These are phyloP conservation scores for Blastobotrys raffinosifermentans DNA, from an alignment of 1,139 yeast species.

Conservation along the genomic window DNA sequence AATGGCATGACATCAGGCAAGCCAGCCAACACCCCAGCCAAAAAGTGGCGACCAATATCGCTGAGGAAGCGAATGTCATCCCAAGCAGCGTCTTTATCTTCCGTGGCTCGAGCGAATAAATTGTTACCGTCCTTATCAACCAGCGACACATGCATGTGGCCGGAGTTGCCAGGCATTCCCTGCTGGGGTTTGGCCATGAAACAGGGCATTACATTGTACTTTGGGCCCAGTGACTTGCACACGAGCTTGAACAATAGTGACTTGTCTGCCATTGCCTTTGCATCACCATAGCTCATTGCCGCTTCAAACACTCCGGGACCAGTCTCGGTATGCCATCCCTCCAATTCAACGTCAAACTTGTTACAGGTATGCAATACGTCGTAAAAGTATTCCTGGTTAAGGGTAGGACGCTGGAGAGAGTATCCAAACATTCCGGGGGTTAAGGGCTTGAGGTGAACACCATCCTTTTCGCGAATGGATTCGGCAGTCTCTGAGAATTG, in stretches of 20 bases:
- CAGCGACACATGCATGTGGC: conserved; percentile 34
- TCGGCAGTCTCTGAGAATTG: conserved; percentile 30
- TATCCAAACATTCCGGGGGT: conserved; percentile 37
- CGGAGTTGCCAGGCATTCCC: conserved; percentile 36
- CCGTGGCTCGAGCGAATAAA: conserved; percentile 27
- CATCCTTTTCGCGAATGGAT: conserved; percentile 26
- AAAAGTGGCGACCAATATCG: conserved; percentile 31
- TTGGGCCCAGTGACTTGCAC: conserved; percentile 30
- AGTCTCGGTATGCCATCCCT: conserved; percentile 37
- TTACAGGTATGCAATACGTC: conserved; percentile 26
- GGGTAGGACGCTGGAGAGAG: conserved; percentile 31
- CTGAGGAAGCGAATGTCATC: conserved; percentile 28
- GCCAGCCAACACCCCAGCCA: conserved; percentile 35
- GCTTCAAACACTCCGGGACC: conserved; percentile 39
- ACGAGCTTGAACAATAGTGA: conserved; percentile 32
- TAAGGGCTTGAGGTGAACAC: conserved; percentile 26
- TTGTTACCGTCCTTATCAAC: conserved; percentile 26
- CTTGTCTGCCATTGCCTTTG: conserved; percentile 31
- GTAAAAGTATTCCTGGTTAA: conserved; percentile 30
- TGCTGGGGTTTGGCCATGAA: conserved; percentile 37
- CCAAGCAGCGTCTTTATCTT: conserved; percentile 27
- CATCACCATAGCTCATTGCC: conserved; percentile 32
- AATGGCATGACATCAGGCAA: conserved; percentile 34
- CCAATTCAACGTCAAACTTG: conserved; percentile 27
- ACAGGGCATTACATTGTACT: conserved; percentile 31